Base-by-base conservation (phyloP, 805 yeast genomes). In the Wickerhamiella alocasiicola region DNA sequence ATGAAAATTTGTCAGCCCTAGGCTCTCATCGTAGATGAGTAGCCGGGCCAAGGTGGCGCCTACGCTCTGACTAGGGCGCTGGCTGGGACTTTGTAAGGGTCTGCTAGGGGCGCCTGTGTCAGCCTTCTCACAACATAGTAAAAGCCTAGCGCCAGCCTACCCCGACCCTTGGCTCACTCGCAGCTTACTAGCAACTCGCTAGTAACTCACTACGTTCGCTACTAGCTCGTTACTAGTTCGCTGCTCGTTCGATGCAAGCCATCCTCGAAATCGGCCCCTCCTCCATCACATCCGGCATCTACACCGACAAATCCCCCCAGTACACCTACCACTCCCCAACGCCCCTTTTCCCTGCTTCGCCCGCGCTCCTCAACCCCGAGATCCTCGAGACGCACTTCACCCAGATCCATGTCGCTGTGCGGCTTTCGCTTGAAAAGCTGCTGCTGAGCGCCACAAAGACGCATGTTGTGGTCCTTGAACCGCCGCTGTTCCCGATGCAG, bases 381-480 rank as follows among this genome's bases (percentile, higher is more conserved):
- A 30, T 19, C n/a, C 21, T 23, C 18, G 26, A 17, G 17, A 3
- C 4, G 18, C 27, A 35, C n/a, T 19, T 28, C 15, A 31, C 47
- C 3, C 9, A 15, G 5, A 31, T 49, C 27, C 49, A 48, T 16
- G 17, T 20, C 5, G 37, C 31, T 4, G 28, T 49, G 6, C 31
- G 18, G 16, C 15, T 19, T 23, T 41, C 41, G 2, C 21, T 51
- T 9, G 44, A 39, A 20, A 25, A 39, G 2, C 41, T 50, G 43
- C 48, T 48, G 9, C 39, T 43, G 16, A 19, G 43, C 12, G 40
- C 39, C 9, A 38, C 46, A 6, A 11, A 42, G 11, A 17, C 44
- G 11, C 46, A 48, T 5, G 41, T 47, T 2, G 45, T 49, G 0
- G 21, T 52, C 4, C 43, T 49, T 1, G 55, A 51, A 40, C 56